Evolutionary conservation across 257 asterid genomes (phyloP), one percentile per base, ranked within the genome.

Genomic region (Capsicum chinense): DNA sequence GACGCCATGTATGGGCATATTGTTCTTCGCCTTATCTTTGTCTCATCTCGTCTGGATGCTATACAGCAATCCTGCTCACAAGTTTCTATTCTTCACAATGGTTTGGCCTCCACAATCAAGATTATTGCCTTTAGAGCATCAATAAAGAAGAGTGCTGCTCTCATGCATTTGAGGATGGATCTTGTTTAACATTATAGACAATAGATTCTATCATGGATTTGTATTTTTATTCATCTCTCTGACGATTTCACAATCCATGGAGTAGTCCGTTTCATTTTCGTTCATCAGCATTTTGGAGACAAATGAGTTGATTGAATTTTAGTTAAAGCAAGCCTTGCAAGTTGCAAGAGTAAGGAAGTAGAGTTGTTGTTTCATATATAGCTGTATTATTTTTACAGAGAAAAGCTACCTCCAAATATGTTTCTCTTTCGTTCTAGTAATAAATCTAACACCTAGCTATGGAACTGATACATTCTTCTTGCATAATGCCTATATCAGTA

Each of bases 401-500:
- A 73, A 73, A 73, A 11, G 39, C 42, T 48, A 48, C 11, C 1
- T 21, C 81, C 39, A 50, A 74, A 21, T 74, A 11, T 50, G 42
- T 48, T 26, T 13, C 17, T 11, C 33, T 54, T 19, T 12, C 3
- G 44, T 39, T 39, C 44, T 39, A 39, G 44, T 39, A 39, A 3
- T 39, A 4, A 39, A 39, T 39, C 3, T 39, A 3, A 9, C 7
- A 21, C 68, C 60, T 11, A 48, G 39, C 79, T 71, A n/a, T 73
- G 57, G 80, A 6, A 73, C 21, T 74, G 81, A 74, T 73, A 3
- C 79, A 69, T 69, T 54, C 73, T 17, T 6, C 80, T 63, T 71
- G 48, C 73, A 66, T 35, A 66, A 37, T 12, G 70, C 71, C 35
- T 47, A 58, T 68, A 62, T 80, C 37, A 71, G 68, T 76, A 84